phyloP scores from a whole-genome alignment of 331 rosid species.

The Saraca asoca region DNA sequence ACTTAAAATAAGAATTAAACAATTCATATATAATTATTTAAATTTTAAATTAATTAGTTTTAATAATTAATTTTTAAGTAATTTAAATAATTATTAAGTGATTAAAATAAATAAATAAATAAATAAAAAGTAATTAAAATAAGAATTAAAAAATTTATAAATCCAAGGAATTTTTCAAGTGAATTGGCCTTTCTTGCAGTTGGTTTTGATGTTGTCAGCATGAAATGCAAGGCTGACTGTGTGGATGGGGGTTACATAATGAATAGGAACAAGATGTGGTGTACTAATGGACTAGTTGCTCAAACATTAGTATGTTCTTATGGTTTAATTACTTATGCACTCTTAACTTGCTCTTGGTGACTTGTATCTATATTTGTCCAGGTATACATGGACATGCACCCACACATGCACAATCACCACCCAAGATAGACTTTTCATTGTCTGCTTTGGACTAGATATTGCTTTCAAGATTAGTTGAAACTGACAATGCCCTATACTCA shows the following conservation, averaged over 20 bases:
- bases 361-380: background rate
- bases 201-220: constrained; percentile 98
- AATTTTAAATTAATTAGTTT: too few species aligned
- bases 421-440: background rate
- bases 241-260: constrained; percentile 81
- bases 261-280: constrained; percentile 98
- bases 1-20: too few species aligned
- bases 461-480: background rate
- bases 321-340: constrained; percentile 7
- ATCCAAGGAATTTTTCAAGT: constrained; percentile 27
- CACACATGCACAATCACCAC: background rate
- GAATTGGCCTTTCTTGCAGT: constrained; percentile 54
- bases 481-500: too few species aligned
- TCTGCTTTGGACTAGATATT: background rate
- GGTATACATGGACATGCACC: background rate
- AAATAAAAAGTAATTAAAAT: too few species aligned
- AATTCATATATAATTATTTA: too few species aligned
- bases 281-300: constrained; percentile 93
- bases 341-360: constrained; percentile 14
- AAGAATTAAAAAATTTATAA: too few species aligned
- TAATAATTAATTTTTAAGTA: too few species aligned
- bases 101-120: too few species aligned
- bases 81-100: too few species aligned
- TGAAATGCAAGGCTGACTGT: constrained; percentile 92
- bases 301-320: constrained; percentile 70